A percentile compares a stretch with the other conserved stretches of the same genome.
Evolutionary conservation across 306 rosid species (phyloP).

Genomic region (Neltuma alba): DNA sequence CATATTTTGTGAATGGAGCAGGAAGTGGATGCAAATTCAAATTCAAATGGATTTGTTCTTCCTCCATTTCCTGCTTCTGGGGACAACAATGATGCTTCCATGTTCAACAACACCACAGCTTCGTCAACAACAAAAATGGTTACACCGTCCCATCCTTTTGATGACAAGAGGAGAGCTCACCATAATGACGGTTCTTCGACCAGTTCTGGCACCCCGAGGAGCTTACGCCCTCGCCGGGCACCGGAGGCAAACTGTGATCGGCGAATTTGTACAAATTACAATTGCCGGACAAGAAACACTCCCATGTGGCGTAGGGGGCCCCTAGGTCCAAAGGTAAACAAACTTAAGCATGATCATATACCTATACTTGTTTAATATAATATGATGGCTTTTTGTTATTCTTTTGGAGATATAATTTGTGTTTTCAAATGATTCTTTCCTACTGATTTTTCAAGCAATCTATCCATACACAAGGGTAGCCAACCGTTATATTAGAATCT

Average conservation of each 20-base stretch:
- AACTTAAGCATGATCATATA: not conserved
- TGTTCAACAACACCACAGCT: not conserved
- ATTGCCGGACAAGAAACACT: slow-evolving; percentile 29
- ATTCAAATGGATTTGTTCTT: not conserved
- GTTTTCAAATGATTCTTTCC: too few relatives aligned
- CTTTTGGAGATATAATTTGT: too few relatives aligned
- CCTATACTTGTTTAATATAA: not conserved
- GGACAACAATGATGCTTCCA: not conserved
- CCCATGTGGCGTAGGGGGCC: slow-evolving; percentile 47
- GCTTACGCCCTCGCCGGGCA: not conserved
- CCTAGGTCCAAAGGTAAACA: slow-evolving; percentile 35
- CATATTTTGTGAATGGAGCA: not conserved
- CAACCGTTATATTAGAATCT: not conserved
- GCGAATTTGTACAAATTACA: slow-evolving; percentile 27
- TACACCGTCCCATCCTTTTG: not conserved
- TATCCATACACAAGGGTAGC: not conserved
- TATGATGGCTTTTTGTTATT: too few relatives aligned
- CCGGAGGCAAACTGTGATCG: not conserved
- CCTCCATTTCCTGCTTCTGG: not conserved
- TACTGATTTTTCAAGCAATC: not conserved
- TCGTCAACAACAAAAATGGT: not conserved
- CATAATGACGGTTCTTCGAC: not conserved
- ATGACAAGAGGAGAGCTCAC: not conserved
- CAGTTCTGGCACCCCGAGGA: not conserved
- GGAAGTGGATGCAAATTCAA: not conserved